These are phyloP conservation scores for Backusella tuberculispora DNA, from an alignment of 192 early-diverging fungal species.

Conservation along the genomic window DNA sequence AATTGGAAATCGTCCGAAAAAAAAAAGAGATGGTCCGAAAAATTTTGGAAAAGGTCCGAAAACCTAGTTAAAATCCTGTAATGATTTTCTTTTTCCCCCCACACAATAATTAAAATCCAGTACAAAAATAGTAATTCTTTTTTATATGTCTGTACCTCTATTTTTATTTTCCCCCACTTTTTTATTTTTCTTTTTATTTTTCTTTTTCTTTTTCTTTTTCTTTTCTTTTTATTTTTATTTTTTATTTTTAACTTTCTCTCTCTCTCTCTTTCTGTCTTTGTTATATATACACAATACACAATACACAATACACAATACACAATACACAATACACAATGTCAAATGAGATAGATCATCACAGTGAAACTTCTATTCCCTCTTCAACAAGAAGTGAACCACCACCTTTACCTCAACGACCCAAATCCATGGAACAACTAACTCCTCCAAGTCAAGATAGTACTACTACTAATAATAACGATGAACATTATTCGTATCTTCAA, in stretches of 20 bases:
- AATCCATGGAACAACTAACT: not conserved
- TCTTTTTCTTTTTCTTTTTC: not conserved
- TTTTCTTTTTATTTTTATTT: not conserved
- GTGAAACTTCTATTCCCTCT: too few relatives aligned
- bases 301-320: too few relatives aligned
- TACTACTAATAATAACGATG: conserved; percentile 5
- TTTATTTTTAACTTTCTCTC: not conserved
- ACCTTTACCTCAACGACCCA: not conserved
- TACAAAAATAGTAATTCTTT: not conserved
- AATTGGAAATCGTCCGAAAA: too few relatives aligned
- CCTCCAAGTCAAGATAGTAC: not conserved
- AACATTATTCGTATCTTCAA: conserved; percentile 26
- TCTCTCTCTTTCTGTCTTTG: not conserved
- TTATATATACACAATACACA: too few relatives aligned
- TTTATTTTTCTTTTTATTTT: not conserved
- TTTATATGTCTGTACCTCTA: not conserved
- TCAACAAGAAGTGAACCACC: not conserved
- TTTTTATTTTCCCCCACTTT: not conserved
- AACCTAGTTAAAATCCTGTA: too few relatives aligned
- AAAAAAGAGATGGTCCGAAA: too few relatives aligned
- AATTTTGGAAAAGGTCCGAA: too few relatives aligned
- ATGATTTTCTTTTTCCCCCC: not conserved
- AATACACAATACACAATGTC: too few relatives aligned
- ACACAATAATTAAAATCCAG: not conserved
- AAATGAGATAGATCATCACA: not conserved